Conservation (phyloP, 257 asterid genomes). For the Jasminum sambac region DNA sequence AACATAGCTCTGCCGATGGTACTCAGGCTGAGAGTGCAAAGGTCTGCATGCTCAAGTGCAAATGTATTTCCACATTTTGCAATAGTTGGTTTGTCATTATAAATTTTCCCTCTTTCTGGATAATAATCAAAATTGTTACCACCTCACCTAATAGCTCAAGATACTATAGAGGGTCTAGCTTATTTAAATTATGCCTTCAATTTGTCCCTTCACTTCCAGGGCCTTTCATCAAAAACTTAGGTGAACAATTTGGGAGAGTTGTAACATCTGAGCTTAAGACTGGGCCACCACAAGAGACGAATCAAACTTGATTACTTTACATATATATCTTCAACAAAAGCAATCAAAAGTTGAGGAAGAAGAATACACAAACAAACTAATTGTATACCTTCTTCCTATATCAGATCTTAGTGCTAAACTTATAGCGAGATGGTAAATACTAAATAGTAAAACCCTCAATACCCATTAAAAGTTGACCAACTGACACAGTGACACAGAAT, state of each 20-base stretch:
- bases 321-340: background rate
- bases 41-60: background rate
- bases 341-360: background rate
- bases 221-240: background rate
- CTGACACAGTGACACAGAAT: background rate
- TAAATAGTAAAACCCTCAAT: conserved; percentile 19
- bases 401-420: background rate
- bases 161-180: background rate
- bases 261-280: background rate
- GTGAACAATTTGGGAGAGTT: background rate
- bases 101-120: conserved; percentile 3
- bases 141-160: background rate
- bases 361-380: background rate
- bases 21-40: no score
- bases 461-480: conserved; percentile 27
- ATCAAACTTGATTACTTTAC: background rate
- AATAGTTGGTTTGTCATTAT: background rate
- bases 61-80: background rate
- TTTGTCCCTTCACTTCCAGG: background rate
- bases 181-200: background rate
- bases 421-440: background rate
- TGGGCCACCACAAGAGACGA: background rate
- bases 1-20: no score
- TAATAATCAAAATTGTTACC: conserved; percentile 18
- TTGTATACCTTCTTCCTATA: background rate